Conservation (phyloP, 345 rosid genomes). For the Chamaenerion angustifolium region DNA sequence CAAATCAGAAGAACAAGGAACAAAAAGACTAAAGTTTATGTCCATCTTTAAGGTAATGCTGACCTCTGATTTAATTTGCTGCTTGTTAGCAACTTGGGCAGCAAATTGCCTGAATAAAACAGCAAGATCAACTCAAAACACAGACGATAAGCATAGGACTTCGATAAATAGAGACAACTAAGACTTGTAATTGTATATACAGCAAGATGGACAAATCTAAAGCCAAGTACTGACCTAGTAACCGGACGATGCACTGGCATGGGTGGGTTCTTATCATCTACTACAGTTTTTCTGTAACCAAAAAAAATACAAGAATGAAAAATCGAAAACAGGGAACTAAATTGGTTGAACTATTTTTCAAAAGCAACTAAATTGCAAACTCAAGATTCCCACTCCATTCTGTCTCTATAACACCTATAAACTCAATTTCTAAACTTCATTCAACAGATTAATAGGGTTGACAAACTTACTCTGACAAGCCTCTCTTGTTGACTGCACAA, state of each 20-base stretch:
- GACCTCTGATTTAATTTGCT: conserved; percentile 34
- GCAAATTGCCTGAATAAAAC: conserved; percentile 46
- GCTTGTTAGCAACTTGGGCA: conserved; percentile 56
- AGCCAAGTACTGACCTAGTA: conserved; percentile 41
- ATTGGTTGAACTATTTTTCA: not conserved
- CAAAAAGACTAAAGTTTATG: not conserved
- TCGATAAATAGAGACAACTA: not conserved
- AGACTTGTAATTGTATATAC: not conserved
- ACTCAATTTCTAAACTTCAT: not conserved
- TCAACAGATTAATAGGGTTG: conserved; percentile 3
- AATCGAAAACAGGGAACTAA: not conserved
- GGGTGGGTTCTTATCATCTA: conserved; percentile 31
- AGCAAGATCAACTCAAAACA: conserved; percentile 3
- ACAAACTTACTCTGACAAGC: conserved; percentile 34
- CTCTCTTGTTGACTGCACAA: conserved; percentile 49
- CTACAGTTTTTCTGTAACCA: conserved; percentile 25
- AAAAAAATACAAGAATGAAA: not conserved
- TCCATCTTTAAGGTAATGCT: not conserved
- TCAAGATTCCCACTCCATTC: not conserved
- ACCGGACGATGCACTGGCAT: conserved; percentile 59
- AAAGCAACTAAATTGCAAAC: not conserved
- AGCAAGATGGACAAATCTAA: not conserved
- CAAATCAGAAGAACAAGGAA: not conserved
- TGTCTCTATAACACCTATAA: too few species aligned
- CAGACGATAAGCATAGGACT: too few species aligned